phyloP scores from a whole-genome alignment of 176 grass and related monocot genomes.

The Paspalum vaginatum region DNA sequence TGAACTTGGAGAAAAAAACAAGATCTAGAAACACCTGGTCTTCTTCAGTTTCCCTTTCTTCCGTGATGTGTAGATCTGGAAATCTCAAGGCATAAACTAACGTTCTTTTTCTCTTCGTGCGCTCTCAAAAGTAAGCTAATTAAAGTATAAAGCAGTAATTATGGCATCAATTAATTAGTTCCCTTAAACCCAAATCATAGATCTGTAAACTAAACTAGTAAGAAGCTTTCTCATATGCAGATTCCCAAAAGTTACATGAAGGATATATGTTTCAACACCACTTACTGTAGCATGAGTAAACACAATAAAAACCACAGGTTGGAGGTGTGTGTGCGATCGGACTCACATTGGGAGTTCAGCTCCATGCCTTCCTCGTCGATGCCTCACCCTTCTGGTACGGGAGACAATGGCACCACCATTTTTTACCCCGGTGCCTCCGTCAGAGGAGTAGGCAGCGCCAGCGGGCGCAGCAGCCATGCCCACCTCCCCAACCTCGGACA shows the following conservation, averaged over 20 bases:
- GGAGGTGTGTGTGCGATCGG: too few species aligned
- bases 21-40: background rate
- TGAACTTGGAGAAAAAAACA: conserved; percentile 13
- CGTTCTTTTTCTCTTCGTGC: background rate
- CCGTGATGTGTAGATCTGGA: conserved; percentile 9
- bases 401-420: background rate
- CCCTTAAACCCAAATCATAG: background rate
- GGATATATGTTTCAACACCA: background rate
- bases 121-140: background rate
- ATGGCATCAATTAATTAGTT: background rate
- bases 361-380: conserved; percentile 28
- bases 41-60: background rate
- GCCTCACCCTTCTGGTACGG: conserved; percentile 29
- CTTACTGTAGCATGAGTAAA: background rate
- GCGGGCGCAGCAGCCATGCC: conserved; percentile 1
- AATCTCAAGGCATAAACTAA: background rate
- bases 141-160: background rate
- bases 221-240: background rate
- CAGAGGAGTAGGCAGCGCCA: background rate
- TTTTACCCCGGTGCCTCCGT: background rate
- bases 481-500: background rate
- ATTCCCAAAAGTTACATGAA: background rate
- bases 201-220: conserved; percentile 31
- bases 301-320: background rate
- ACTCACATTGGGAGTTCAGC: conserved; percentile 45